phyloP scores from a whole-genome alignment of 2,329 filamentous ascomycete species.

The Talaromyces sp. region DNA sequence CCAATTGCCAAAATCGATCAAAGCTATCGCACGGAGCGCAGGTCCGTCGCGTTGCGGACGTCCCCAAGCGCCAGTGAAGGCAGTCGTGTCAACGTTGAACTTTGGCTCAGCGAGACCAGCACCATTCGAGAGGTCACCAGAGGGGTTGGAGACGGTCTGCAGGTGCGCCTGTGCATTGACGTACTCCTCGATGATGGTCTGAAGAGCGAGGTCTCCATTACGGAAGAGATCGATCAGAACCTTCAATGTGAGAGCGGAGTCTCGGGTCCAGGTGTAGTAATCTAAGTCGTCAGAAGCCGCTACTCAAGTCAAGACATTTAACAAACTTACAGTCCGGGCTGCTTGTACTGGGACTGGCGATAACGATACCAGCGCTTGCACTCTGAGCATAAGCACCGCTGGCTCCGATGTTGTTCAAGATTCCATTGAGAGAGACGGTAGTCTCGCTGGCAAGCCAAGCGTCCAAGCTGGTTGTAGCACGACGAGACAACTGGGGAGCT shows the following conservation, averaged over 20 bases:
- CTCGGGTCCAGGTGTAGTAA: conserved; percentile 76
- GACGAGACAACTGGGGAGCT: conserved; percentile 21
- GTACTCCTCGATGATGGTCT: conserved; percentile 64
- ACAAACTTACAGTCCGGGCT: conserved; percentile 50
- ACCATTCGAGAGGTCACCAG: conserved; percentile 52
- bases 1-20: conserved; percentile 71
- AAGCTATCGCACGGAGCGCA: conserved; percentile 68
- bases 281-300: conserved; percentile 46
- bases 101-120: conserved; percentile 69
- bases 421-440: conserved; percentile 49
- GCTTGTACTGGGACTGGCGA: conserved; percentile 55
- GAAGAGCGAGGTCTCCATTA: conserved; percentile 56
- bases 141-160: conserved; percentile 67
- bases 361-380: conserved; percentile 50
- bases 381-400: conserved; percentile 49
- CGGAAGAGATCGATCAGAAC: conserved; percentile 65
- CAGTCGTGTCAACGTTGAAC: conserved; percentile 61
- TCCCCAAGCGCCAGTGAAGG: conserved; percentile 66
- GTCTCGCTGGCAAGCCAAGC: conserved; percentile 43
- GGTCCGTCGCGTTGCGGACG: conserved; percentile 78
- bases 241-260: conserved; percentile 69
- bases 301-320: not conserved
- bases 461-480: conserved; percentile 23
- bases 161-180: conserved; percentile 64
- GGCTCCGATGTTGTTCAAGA: conserved; percentile 55